Evolutionary conservation across 2,329 filamentous ascomycete species (phyloP), one percentile per base, ranked within the genome.

Genomic region (Paracamarosporium sp.): DNA sequence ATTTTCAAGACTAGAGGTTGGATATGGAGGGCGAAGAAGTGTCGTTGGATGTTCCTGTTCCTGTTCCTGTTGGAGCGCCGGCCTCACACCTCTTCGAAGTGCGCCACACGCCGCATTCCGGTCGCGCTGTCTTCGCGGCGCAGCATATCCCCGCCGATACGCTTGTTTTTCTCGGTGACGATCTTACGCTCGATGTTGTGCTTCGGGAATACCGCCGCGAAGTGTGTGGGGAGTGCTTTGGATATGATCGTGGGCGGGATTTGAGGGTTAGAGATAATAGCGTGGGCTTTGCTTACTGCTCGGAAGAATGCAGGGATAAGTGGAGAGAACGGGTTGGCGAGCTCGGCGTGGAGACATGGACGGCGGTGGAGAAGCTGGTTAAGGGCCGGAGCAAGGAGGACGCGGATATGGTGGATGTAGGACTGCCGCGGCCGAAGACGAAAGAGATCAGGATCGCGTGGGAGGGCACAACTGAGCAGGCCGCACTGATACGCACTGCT

Each of bases 191-290:
- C 1, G 73, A 73, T 28, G 77, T 82, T 8, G 59, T 83, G 4
- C 74, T 80, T 38, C 76, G 79, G 45, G 73, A 80, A 47, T 82
- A 82, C 64, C 72, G 78, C 8, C 79, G 79, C 38, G 81, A 83
- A 69, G 80, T 82, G 11, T 83, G 81, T 67, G 80, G 76, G 0
- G 70, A 77, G 25, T 83, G 81, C 64, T 82, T 83, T 54, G 53
- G 56, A 20, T 83, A 82, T 64, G 76, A 82, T 28, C 69, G 76
- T 22, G 81, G 81, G 1, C 71, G 78, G 3, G 76, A 76, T 41
- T 65, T 80, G 56, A 65, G 66, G 5, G 66, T 81, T 5, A 73
- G 77, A 15, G 76, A 80, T 35, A 59, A 65, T 43, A 63, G 56
- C 1, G 67, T 75, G 22, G 79, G 79, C 3, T 79, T 80, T 58